phyloP scores from a whole-genome alignment of 192 early-diverging fungal species.

The Tieghemiomyces parasiticus region DNA sequence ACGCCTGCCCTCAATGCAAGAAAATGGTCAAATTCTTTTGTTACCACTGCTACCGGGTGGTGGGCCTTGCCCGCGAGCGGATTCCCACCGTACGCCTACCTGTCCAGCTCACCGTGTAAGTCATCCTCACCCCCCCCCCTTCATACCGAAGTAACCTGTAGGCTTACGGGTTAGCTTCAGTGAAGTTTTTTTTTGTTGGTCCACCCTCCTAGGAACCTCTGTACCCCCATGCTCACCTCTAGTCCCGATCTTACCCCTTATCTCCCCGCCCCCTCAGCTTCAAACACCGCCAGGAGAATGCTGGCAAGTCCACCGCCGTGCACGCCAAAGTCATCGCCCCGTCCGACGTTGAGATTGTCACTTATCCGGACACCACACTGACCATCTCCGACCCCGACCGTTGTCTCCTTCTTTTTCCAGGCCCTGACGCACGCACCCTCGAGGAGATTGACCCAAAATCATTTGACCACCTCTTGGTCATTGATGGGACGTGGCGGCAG shows the following conservation, averaged over 20 bases:
- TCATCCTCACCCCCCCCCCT: slow-evolving; percentile 6
- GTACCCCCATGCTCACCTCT: background rate
- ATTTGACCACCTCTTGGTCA: slow-evolving; percentile 67
- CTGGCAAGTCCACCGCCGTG: slow-evolving; percentile 76
- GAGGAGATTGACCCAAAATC: slow-evolving; percentile 41
- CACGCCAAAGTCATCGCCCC: slow-evolving; percentile 72
- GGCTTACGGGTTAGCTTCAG: background rate
- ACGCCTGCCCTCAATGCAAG: slow-evolving; percentile 39
- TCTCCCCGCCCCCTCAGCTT: slow-evolving; percentile 27
- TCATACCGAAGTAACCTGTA: slow-evolving; percentile 2
- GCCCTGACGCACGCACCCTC: slow-evolving; percentile 51
- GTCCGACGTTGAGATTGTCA: slow-evolving; percentile 45
- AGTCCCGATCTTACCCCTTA: background rate
- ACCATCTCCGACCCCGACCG: slow-evolving; percentile 44
- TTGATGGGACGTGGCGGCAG: slow-evolving; percentile 95
- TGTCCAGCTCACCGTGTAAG: slow-evolving; percentile 52
- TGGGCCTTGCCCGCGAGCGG: slow-evolving; percentile 24
- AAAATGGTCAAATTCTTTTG: slow-evolving; percentile 57
- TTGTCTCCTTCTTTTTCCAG: slow-evolving; percentile 71
- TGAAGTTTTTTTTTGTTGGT: slow-evolving; percentile 1
- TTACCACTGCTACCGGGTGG: slow-evolving; percentile 44
- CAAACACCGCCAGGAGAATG: slow-evolving; percentile 62
- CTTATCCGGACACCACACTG: slow-evolving; percentile 29
- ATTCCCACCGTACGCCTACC: slow-evolving; percentile 54
- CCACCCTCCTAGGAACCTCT: background rate